phyloP scores from a whole-genome alignment of 2,329 filamentous ascomycete genomes.

The Pseudocercospora eumusae region DNA sequence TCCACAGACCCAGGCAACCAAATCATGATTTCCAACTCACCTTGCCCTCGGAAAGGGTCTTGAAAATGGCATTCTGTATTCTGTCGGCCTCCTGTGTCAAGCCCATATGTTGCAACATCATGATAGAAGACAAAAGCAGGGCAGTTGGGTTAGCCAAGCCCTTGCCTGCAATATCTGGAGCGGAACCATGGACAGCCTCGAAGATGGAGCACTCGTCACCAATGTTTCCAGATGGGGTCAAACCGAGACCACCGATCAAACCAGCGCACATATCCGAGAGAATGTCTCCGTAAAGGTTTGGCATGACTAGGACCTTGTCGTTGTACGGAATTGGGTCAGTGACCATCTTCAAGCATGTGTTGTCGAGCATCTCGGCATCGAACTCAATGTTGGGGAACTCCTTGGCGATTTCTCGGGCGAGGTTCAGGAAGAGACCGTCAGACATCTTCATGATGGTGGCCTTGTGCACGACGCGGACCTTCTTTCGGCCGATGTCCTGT shows the following conservation, averaged over 20 bases:
- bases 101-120: slow-evolving; percentile 99
- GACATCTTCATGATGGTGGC: slow-evolving; percentile 99
- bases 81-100: slow-evolving; percentile 77
- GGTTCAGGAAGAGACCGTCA: slow-evolving; percentile 94
- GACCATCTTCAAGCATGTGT: slow-evolving; percentile 98
- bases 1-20: neutral
- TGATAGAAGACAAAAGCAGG: slow-evolving; percentile 91
- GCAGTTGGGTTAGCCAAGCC: slow-evolving; percentile 96
- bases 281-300: slow-evolving; percentile 99
- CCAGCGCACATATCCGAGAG: slow-evolving; percentile 99
- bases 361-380: slow-evolving; percentile 96
- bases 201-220: slow-evolving; percentile 99
- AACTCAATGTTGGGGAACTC: slow-evolving; percentile 96
- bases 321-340: slow-evolving; percentile 96
- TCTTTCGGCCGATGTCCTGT: slow-evolving; percentile 86
- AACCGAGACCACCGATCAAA: slow-evolving; percentile 93
- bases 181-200: slow-evolving; percentile 97
- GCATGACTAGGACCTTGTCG: slow-evolving; percentile 97
- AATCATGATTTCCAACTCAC: slow-evolving; percentile 44
- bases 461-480: slow-evolving; percentile 98
- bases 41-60: slow-evolving; percentile 94
- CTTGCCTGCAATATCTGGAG: slow-evolving; percentile 95
- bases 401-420: slow-evolving; percentile 82
- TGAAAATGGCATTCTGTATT: slow-evolving; percentile 95
- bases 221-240: slow-evolving; percentile 97